Evolutionary conservation across 2,329 filamentous ascomycete genomes (phyloP).

Genomic region (Fusarium sambucinum): DNA sequence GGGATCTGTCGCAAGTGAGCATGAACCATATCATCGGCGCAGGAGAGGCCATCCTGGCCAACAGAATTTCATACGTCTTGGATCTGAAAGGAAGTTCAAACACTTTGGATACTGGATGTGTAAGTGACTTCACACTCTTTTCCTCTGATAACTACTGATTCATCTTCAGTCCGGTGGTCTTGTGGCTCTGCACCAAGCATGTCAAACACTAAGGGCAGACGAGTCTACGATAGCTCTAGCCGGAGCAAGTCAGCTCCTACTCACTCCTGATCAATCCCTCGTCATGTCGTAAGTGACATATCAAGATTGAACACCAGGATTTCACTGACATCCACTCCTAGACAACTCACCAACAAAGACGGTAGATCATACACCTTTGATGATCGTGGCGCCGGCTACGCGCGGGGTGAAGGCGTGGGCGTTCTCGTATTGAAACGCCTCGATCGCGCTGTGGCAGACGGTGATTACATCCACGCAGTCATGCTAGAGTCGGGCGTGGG

Average conservation of each 20-base stretch:
- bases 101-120: constrained; percentile 7
- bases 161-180: constrained; percentile 9
- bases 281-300: constrained; percentile 15
- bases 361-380: constrained; percentile 20
- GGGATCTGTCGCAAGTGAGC: constrained; percentile 9
- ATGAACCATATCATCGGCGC: constrained; percentile 3
- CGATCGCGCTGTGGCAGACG: constrained; percentile 30
- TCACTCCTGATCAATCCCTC: constrained; percentile 2
- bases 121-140: too few relatives aligned
- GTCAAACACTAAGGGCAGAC: constrained; percentile 2
- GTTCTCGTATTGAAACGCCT: constrained; percentile 37
- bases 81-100: constrained; percentile 6
- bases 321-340: too few relatives aligned
- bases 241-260: constrained; percentile 1
- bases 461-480: constrained; percentile 33
- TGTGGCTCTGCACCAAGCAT: constrained; percentile 5
- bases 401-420: constrained; percentile 28
- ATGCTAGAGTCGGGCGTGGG: constrained; percentile 27
- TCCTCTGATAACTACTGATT: too few relatives aligned
- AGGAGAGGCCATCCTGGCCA: constrained; percentile 4
- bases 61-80: constrained; percentile 11
- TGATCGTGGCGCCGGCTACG: constrained; percentile 25
- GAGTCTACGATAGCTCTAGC: constrained; percentile 2
- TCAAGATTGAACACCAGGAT: too few relatives aligned
- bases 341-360: constrained; percentile 18